phyloP scores from a whole-genome alignment of 805 yeast genomes.

The Suhomyces sp. region DNA sequence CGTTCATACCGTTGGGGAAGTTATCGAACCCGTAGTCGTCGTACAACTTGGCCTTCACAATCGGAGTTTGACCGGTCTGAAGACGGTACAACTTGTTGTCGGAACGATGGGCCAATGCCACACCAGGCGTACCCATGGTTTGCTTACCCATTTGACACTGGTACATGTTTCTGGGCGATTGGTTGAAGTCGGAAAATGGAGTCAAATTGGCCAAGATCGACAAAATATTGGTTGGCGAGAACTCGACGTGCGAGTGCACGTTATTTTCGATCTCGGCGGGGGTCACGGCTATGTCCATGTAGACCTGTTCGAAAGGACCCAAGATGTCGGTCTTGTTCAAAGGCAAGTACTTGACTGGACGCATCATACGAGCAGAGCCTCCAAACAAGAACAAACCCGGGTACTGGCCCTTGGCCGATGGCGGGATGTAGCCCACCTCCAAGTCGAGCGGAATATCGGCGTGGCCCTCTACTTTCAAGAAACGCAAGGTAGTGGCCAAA shows the following conservation, averaged over 20 bases:
- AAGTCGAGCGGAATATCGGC: constrained; percentile 79
- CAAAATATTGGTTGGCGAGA: constrained; percentile 88
- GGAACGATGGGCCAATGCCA: constrained; percentile 85
- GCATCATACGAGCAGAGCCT: constrained; percentile 90
- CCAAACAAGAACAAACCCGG: constrained; percentile 93
- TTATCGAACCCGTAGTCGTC: constrained; percentile 98
- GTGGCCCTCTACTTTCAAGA: constrained; percentile 83
- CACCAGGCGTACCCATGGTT: constrained; percentile 99
- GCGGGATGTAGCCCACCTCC: constrained; percentile 95
- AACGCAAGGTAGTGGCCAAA: constrained; percentile 86
- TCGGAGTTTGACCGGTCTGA: constrained; percentile 96
- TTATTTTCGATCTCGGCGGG: constrained; percentile 84
- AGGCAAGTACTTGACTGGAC: constrained; percentile 92
- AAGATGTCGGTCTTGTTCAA: constrained; percentile 78
- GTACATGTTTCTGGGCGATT: constrained; percentile 99
- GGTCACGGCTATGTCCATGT: constrained; percentile 92
- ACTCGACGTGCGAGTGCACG: constrained; percentile 90
- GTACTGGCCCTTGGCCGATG: constrained; percentile 92
- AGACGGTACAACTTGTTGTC: constrained; percentile 92
- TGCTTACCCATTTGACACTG: constrained; percentile 99
- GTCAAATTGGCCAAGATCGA: constrained; percentile 95
- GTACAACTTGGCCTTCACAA: constrained; percentile 88
- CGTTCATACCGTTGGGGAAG: constrained; percentile 97
- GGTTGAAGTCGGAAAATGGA: constrained; percentile 97
- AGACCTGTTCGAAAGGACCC: constrained; percentile 98